Conservation (phyloP, 108 stramenopile species). For the Stephanodiscus minutulus region DNA sequence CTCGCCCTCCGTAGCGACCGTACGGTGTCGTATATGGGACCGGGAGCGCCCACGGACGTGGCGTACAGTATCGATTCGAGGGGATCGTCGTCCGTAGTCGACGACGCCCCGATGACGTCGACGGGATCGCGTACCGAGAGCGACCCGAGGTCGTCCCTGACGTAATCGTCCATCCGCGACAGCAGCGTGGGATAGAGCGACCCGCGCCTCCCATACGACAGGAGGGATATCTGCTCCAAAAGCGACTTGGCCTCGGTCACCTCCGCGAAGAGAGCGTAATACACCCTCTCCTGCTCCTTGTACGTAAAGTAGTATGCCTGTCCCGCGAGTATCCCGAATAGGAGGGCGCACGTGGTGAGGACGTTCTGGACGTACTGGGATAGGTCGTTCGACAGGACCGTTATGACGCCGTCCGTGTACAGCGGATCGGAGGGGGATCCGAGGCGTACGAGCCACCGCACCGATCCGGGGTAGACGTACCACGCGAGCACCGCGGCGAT, state of each 20-base stretch:
- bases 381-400: slow-evolving; percentile 53
- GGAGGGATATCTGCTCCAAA: slow-evolving; percentile 53
- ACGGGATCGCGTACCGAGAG: slow-evolving; percentile 39
- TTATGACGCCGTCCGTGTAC: slow-evolving; percentile 41
- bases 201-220: slow-evolving; percentile 37
- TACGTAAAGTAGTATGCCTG: slow-evolving; percentile 76
- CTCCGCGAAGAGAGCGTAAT: slow-evolving; percentile 49
- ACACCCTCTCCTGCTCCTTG: slow-evolving; percentile 75
- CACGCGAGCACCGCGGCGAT: slow-evolving; percentile 18
- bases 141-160: slow-evolving; percentile 47
- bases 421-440: slow-evolving; percentile 6
- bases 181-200: slow-evolving; percentile 33
- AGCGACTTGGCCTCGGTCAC: slow-evolving; percentile 55
- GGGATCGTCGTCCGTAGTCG: slow-evolving; percentile 53
- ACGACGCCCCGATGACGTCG: slow-evolving; percentile 8
- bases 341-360: slow-evolving; percentile 48
- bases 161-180: slow-evolving; percentile 48
- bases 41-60: slow-evolving; percentile 55
- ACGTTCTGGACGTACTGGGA: slow-evolving; percentile 61
- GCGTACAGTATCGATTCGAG: slow-evolving; percentile 54
- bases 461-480: slow-evolving; percentile 27
- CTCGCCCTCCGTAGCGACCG: slow-evolving; percentile 50
- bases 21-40: slow-evolving; percentile 50
- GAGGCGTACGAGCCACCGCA: slow-evolving; percentile 16
- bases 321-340: slow-evolving; percentile 53